A percentile compares a stretch with the other conserved stretches of the same genome.
Evolutionary conservation across 106 monocot species (phyloP).

Genomic region (Gastrodia elata): DNA sequence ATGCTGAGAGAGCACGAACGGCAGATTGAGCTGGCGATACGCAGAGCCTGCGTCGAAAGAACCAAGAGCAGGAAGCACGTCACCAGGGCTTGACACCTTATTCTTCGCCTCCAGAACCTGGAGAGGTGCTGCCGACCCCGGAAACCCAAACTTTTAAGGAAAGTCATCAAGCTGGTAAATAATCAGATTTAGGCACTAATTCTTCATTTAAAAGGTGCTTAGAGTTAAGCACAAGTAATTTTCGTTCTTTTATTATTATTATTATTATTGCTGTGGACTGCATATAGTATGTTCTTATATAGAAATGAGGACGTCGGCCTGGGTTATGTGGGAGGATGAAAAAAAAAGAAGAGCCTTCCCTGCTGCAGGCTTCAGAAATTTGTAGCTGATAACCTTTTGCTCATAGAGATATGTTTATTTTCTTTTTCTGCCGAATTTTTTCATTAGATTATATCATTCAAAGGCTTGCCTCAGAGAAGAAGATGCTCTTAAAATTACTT

Average conservation of each 20-base stretch:
- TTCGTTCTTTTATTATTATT: not conserved
- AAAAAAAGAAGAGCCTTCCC: not conserved
- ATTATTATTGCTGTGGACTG: too few relatives aligned
- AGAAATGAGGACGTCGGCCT: too few relatives aligned
- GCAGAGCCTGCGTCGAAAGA: not conserved
- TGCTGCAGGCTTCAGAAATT: not conserved
- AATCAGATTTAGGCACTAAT: not conserved
- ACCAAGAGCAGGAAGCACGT: not conserved
- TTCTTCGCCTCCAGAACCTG: not conserved
- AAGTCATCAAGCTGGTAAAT: not conserved
- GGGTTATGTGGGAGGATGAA: slow-evolving; percentile 1
- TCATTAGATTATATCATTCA: too few relatives aligned
- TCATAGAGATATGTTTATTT: not conserved
- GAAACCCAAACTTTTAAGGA: not conserved
- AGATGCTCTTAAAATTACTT: too few relatives aligned
- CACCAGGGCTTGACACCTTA: not conserved
- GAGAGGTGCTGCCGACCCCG: not conserved
- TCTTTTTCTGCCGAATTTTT: too few relatives aligned
- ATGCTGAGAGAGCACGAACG: slow-evolving; percentile 1
- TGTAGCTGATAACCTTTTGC: not conserved
- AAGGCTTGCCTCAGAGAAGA: too few relatives aligned
- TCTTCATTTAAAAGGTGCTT: not conserved
- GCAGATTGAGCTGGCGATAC: not conserved
- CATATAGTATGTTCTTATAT: too few relatives aligned
- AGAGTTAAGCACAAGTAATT: too few relatives aligned